phyloP scores from a whole-genome alignment of 2,329 filamentous ascomycete genomes.

The Colletotrichum cuscutae region DNA sequence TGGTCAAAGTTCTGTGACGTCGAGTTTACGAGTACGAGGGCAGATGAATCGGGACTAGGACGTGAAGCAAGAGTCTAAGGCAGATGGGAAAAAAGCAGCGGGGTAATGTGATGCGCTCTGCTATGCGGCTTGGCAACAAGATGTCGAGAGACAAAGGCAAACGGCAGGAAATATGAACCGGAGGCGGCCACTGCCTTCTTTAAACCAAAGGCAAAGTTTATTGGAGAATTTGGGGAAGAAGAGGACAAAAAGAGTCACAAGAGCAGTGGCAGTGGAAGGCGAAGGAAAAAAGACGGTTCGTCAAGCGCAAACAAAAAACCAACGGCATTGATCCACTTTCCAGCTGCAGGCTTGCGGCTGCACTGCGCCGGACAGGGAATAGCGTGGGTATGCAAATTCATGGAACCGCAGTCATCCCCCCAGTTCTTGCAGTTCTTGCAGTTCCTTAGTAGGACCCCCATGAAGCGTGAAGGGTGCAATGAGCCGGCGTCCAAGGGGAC shows the following conservation, averaged over 20 bases:
- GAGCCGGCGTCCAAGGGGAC: neutral
- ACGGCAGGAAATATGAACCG: neutral
- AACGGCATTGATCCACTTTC: slow-evolving; percentile 28
- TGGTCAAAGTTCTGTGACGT: neutral
- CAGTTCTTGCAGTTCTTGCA: slow-evolving; percentile 14
- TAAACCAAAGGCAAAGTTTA: slow-evolving; percentile 14
- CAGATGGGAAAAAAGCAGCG: neutral
- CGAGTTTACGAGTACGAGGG: neutral
- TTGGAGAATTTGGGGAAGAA: slow-evolving; percentile 16
- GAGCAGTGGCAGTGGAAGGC: slow-evolving; percentile 9
- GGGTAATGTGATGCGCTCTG: neutral
- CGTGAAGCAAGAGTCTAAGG: neutral
- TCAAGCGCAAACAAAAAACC: slow-evolving; percentile 24
- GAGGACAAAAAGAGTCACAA: slow-evolving; percentile 26
- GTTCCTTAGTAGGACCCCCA: neutral
- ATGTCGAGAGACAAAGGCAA: neutral
- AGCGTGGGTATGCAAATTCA: slow-evolving; percentile 20
- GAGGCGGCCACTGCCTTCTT: slow-evolving; percentile 8
- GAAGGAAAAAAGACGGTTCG: slow-evolving; percentile 17
- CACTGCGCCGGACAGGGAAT: slow-evolving; percentile 29
- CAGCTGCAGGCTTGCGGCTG: slow-evolving; percentile 33
- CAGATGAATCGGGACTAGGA: neutral
- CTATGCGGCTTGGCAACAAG: neutral
- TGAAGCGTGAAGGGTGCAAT: neutral
- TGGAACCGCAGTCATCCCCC: slow-evolving; percentile 27